Base-by-base conservation (phyloP, 2,329 filamentous ascomycete genomes). In the Phoma sp. region DNA sequence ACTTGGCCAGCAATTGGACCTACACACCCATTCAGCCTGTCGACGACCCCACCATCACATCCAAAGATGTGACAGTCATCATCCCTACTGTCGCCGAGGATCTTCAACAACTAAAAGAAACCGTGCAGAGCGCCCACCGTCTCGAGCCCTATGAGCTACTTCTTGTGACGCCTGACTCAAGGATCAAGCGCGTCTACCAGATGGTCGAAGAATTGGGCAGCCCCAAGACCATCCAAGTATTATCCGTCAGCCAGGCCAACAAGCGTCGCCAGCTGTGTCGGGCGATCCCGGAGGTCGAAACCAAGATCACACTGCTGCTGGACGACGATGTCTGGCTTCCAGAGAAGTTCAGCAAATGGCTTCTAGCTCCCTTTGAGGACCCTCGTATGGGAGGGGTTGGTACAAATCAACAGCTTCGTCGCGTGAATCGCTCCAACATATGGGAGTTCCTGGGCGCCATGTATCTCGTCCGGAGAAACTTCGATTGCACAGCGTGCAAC, bases 251-350 rank as follows among this genome's bases (percentile, higher is more conserved):
- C 57, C 93, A 96, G 72, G 92, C 94, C 65, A 98, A 98, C 80
- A 98, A 98, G 81, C 89, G 94, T 51, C 86, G 94, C 19, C 94
- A 98, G 76, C 92, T 98, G 72, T 96, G 92, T 75, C 86, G 92
- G 72, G 94, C 92, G 3, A 90, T 98, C 43, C 92, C 93, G 19
- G 85, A 91, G 64, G 92, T 97, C 54, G 83, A 81, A 63, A 97
- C 94, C 0, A 80, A 84, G 46, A 92, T 98, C 71, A 96, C 91
- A 33, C 85, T 98, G 67, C 92, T 98, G 80, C 92, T 93, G 24
- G 94, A 98, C 73, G 94, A 98, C 76, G 94, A 98, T 74, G 94
- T 98, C 59, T 92, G 90, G 66, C 96, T 94, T 90, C 93, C 93
- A 3, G 81, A 83, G 15, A 95, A 90, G 37, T 85, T 96, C 60